These are phyloP conservation scores for Leccinum variabile DNA, from an alignment of 1,284 basidiomycete genomes.

Conservation along the genomic window DNA sequence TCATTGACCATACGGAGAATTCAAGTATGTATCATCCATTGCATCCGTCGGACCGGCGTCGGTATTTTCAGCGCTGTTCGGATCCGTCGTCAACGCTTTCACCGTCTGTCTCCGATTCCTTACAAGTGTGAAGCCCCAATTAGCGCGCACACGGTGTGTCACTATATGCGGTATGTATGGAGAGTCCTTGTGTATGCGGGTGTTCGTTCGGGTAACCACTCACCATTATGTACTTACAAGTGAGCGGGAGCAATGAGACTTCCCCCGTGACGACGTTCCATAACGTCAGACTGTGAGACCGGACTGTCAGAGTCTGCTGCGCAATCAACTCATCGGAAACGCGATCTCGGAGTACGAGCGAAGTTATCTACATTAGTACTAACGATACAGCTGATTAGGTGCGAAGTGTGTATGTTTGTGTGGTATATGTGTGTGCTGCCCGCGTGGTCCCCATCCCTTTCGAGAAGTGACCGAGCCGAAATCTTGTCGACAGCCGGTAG, in stretches of 20 bases:
- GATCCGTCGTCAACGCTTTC: background rate
- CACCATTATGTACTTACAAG: background rate
- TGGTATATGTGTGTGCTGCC: background rate
- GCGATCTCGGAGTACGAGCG: background rate
- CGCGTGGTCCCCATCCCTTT: background rate
- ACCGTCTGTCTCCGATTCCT: background rate
- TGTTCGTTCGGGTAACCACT: background rate
- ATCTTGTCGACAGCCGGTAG: background rate
- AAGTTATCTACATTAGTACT: background rate
- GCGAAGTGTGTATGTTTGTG: background rate
- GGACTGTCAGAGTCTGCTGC: too few relatives aligned
- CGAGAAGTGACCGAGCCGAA: background rate
- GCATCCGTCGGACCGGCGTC: background rate
- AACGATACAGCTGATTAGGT: background rate
- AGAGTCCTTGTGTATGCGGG: background rate
- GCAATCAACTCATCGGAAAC: background rate
- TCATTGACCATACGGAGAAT: background rate
- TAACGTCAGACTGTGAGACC: background rate
- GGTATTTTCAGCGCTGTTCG: background rate
- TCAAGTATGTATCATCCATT: background rate
- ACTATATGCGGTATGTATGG: background rate
- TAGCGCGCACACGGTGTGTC: background rate
- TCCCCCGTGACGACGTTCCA: background rate
- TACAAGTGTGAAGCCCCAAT: background rate
- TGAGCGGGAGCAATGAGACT: background rate